A percentile compares a stretch with the other conserved stretches of the same genome.
Conservation (phyloP, 106 monocot species). For the Alisma plantagoaquatica region DNA sequence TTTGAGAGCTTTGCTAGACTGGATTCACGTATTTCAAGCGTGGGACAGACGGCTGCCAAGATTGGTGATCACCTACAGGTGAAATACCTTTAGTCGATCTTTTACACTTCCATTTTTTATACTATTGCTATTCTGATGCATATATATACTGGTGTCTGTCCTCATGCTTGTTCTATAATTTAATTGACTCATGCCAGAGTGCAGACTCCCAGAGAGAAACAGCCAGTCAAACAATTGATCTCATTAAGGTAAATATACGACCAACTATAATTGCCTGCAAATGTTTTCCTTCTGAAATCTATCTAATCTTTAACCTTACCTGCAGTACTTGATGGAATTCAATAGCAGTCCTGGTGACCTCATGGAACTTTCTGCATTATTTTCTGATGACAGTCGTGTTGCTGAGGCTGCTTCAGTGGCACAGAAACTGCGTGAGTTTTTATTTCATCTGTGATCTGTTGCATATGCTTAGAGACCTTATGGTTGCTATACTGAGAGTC, state of each 20-base stretch:
- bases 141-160: no score
- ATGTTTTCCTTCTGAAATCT: constrained; percentile 2
- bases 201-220: constrained; percentile 99
- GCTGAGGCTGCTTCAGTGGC: constrained; percentile 99
- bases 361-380: constrained; percentile 97
- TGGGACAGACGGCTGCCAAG: constrained; percentile 99
- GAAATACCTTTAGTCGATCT: constrained; percentile 4
- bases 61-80: constrained; percentile 99
- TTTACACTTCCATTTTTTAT: not conserved
- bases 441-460: not conserved
- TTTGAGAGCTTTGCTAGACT: constrained; percentile 95
- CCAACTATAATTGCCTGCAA: not conserved
- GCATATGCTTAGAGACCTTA: no score
- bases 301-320: not conserved
- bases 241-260: constrained; percentile 61
- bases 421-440: constrained; percentile 84
- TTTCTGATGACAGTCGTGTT: constrained; percentile 99
- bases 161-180: not conserved
- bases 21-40: constrained; percentile 96
- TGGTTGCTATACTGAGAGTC: no score
- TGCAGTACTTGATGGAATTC: constrained; percentile 99
- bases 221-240: constrained; percentile 96
- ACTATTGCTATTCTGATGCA: no score
- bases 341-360: constrained; percentile 98
- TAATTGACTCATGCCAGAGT: constrained; percentile 52